Evolutionary conservation across 805 yeast genomes (phyloP), one percentile per base, ranked within the genome.

Genomic region (Pichia thaimueangensis): DNA sequence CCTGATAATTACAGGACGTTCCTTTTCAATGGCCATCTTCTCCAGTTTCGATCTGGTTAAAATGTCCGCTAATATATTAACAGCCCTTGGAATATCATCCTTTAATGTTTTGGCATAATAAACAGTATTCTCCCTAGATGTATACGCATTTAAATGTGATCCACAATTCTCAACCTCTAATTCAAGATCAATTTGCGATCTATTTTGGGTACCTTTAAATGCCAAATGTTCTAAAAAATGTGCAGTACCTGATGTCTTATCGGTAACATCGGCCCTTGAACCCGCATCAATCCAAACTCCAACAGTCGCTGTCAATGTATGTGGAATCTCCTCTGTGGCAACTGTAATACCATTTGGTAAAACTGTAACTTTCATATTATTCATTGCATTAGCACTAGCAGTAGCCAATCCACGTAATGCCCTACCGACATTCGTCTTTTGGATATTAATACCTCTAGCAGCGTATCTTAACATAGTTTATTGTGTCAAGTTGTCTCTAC

Each of bases 241-340:
- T 0, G 99, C 99, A 7, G 97, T 89, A 37, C 99, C 99, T 40
- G 78, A 71, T 54, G 88, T 88, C 57, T 73, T 73, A 56, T 85
- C 78, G 35, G 71, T 70, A 55, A 79, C 82, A 64, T 93, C 99
- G 4, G 97, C 97, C 48, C 99, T 74, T 3, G 97, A 89, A 3
- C 99, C 99, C 31, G 98, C 96, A 65, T 93, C 96, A 48, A 93
- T 88, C 91, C 96, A 94, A 42, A 93, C 91, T 3, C 97, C 98
- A 12, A 93, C 96, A 2, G 98, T 93, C 47, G 98, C 97, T 34
- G 97, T 88, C 53, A 82, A 74, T 7, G 94, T 81, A 48, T 84
- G 81, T 10, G 97, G 97, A 59, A 85, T 78, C 34, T 72, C 58
- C 60, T 93, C 97, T 35, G 94, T 76, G 42, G 97, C 98, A 30